Evolutionary conservation across 805 yeast genomes (phyloP).

Genomic region (Cyberlindnera suaveolens): DNA sequence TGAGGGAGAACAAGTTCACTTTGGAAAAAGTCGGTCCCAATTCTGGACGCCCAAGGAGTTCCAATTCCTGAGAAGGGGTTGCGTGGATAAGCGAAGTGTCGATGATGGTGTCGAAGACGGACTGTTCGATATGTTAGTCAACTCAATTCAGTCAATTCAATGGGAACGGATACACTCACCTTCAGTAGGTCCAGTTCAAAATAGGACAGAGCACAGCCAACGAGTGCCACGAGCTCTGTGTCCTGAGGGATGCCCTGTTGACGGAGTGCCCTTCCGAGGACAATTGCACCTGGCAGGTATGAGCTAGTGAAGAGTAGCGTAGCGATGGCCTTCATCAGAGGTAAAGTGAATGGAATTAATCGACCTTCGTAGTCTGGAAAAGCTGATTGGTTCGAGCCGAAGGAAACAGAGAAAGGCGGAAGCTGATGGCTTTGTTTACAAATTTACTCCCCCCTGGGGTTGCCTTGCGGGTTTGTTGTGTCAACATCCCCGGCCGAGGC

Average conservation of each 20-base stretch:
- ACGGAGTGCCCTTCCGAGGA: slow-evolving; percentile 36
- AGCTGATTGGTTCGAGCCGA: not conserved
- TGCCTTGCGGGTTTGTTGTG: no score
- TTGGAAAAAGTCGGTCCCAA: slow-evolving; percentile 45
- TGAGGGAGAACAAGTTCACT: slow-evolving; percentile 41
- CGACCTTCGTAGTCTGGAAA: not conserved
- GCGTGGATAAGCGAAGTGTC: slow-evolving; percentile 22
- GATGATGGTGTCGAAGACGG: slow-evolving; percentile 21
- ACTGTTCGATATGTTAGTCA: slow-evolving; percentile 2
- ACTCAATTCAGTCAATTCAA: not conserved
- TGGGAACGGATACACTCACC: slow-evolving; percentile 8
- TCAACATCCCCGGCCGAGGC: no score
- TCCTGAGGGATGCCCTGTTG: slow-evolving; percentile 11
- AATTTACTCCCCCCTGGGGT: no score
- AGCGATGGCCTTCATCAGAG: slow-evolving; percentile 31
- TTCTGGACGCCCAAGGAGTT: slow-evolving; percentile 43
- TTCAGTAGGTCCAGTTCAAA: slow-evolving; percentile 10
- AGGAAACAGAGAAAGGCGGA: not conserved
- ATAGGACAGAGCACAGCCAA: slow-evolving; percentile 14
- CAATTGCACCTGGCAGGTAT: slow-evolving; percentile 54
- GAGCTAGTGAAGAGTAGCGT: slow-evolving; percentile 44
- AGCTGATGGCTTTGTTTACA: not conserved
- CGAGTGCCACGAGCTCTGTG: slow-evolving; percentile 17
- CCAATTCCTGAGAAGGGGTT: slow-evolving; percentile 21
- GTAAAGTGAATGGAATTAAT: not conserved